Conservation (phyloP, 768 basidiomycete genomes). For the Rhizopogon vulgaris region DNA sequence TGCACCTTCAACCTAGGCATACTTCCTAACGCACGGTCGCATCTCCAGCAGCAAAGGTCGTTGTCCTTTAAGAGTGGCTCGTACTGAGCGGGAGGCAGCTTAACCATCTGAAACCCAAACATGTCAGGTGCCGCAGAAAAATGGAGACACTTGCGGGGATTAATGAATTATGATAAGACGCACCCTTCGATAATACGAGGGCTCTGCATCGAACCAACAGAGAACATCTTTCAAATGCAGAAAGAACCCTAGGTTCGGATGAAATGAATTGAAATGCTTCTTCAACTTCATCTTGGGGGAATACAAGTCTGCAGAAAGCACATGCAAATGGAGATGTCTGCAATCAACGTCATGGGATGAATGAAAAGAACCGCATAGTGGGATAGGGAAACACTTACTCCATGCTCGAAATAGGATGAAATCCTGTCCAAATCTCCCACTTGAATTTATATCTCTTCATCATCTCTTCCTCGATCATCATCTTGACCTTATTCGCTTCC, state of each 20-base stretch:
- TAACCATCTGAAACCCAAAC: slow-evolving; percentile 40
- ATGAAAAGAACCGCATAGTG: neutral
- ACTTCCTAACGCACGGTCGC: slow-evolving; percentile 54
- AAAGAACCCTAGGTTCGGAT: slow-evolving; percentile 81
- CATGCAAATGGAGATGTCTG: slow-evolving; percentile 82
- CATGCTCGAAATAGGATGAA: slow-evolving; percentile 85
- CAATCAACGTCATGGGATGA: neutral
- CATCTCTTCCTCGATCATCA: slow-evolving; percentile 79
- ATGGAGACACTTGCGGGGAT: neutral
- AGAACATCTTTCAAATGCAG: slow-evolving; percentile 72
- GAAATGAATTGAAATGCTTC: slow-evolving; percentile 90
- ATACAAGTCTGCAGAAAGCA: slow-evolving; percentile 73
- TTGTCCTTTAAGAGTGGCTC: slow-evolving; percentile 61
- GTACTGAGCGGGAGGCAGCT: slow-evolving; percentile 45
- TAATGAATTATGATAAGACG: slow-evolving; percentile 15
- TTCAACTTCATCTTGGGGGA: slow-evolving; percentile 73
- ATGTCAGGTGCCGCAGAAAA: slow-evolving; percentile 1
- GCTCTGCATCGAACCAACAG: slow-evolving; percentile 69
- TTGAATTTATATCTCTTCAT: slow-evolving; percentile 58
- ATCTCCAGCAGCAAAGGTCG: slow-evolving; percentile 64
- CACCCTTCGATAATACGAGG: slow-evolving; percentile 48
- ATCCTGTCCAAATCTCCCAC: slow-evolving; percentile 76
- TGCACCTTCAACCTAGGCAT: slow-evolving; percentile 74
- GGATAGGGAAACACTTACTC: slow-evolving; percentile 51
- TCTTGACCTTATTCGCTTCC: slow-evolving; percentile 50